Conservation (phyloP, 352 stramenopile genomes). For the Phytophthora niederhauseri region DNA sequence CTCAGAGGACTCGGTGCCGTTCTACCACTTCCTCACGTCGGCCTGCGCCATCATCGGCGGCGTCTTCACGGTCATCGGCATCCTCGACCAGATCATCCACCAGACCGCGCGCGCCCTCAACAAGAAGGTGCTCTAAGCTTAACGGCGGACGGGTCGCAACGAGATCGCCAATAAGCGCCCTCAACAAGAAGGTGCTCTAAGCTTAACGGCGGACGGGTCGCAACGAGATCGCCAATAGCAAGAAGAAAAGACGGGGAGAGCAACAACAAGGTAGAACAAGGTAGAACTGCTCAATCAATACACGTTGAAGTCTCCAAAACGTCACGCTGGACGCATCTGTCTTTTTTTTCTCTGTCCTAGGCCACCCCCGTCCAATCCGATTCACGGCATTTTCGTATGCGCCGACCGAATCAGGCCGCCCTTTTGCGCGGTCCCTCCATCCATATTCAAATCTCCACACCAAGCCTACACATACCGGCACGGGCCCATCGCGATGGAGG, state of each 20-base stretch:
- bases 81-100: constrained; percentile 92
- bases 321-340: background rate
- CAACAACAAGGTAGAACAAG: too few species aligned
- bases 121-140: constrained; percentile 88
- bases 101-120: constrained; percentile 86
- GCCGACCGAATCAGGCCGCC: constrained; percentile 26
- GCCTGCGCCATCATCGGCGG: constrained; percentile 96
- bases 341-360: background rate
- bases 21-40: constrained; percentile 97
- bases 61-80: constrained; percentile 96
- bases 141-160: too few species aligned
- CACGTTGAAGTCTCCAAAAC: background rate
- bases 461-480: too few species aligned
- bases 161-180: too few species aligned
- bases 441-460: constrained; percentile 14
- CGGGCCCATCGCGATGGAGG: too few species aligned
- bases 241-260: too few species aligned
- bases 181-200: too few species aligned
- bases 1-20: constrained; percentile 90
- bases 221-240: too few species aligned
- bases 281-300: constrained; percentile 6
- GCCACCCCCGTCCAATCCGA: constrained; percentile 10
- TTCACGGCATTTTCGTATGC: constrained; percentile 27
- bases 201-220: too few species aligned
- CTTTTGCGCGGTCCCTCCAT: constrained; percentile 6